Evolutionary conservation across 129 eudicot genomes (phyloP), one percentile per base, ranked within the genome.

Genomic region (Heracleum sosnowskyi): DNA sequence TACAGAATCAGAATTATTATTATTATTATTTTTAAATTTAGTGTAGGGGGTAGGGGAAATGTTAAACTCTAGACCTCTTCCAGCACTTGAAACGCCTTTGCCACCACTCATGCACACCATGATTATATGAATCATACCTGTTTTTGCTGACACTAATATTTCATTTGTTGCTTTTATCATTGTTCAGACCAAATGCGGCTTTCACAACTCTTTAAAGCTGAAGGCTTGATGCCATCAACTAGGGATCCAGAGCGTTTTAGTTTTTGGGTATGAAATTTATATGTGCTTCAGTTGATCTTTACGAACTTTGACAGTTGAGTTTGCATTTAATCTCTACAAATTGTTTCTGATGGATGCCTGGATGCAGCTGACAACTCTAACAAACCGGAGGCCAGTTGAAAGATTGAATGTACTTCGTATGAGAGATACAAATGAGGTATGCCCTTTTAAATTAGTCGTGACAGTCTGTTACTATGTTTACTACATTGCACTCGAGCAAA

Each of bases 211-310:
- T 90, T 83, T 77, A 92, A 89, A 82, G 97, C 93, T 46, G 97
- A 96, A 92, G 92, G 90, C 26, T 82, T 96, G 82, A 90, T 92
- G 97, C 99, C 99, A 53, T 60, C 97, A 53, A 81, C 91, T 55
- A 79, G 79, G 51, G 97, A 96, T 84, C 95, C 97, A 45, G 99
- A 96, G 89, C 91, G 87, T 82, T 96, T 90, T 82, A 92, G 99
- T 91, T 96, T 96, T 68, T 96, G 99, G 99, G 99, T 96, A 96
- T 45, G 80, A 73, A 15, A 31, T 15, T 76, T 75, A 39, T 63
- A 60, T 4, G 47, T 66, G 39, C 36, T 69, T 81, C 62, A 42
- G 49, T 57, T 73, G 69, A 37, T 15, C 37, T 7, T 49, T 49
- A 13, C 5, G 17, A 13, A 47, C 9, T 75, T 34, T 13, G 24